Evolutionary conservation across 805 yeast genomes (phyloP), one percentile per base, ranked within the genome.

Genomic region (Metschnikowia amazonensis): DNA sequence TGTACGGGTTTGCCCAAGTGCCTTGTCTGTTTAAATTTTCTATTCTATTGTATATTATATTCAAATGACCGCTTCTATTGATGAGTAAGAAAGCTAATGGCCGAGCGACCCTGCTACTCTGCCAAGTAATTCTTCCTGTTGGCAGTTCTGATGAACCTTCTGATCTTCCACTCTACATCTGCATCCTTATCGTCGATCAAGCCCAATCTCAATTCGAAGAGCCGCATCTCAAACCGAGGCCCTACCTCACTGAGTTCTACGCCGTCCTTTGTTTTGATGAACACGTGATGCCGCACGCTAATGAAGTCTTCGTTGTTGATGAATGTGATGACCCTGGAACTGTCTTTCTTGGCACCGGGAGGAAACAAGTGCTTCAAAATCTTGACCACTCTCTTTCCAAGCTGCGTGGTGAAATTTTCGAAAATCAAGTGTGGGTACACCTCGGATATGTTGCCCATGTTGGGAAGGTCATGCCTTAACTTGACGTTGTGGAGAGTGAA

Each of bases 181-280:
- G 97, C 96, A 64, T 94, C 97, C 69, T 87, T 87, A 64, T 92
- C 89, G 56, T 94, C 99, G 51, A 92, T 66, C 35, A 96, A 88
- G 3, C 99, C 97, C 55, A 94, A 74, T 59, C 83, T 79, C 53
- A 94, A 70, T 65, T 92, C 97, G 63, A 81, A 94, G 53, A 94
- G 70, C 62, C 89, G 80, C 98, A 94, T 90, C 67, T 94, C 99
- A 58, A 94, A 94, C 51, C 99, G 75, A n/a, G 99, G 99, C 0
- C 99, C 99, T 30, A 94, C 86, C 64, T 94, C 99, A 47, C 97
- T 90, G 46, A 94, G 67, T 63, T 94, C 98, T 1, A 89, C 96
- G 29, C 81, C 77, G 51, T 89, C 96, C 55, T 84, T 83, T 0
- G 97, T 89, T 61, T 81, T 84, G 4, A 89, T 96, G 63, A 86